These are phyloP conservation scores for Polytrichum commune DNA, from an alignment of 225 moss, liverwort and hornwort genomes.

Conservation along the genomic window DNA sequence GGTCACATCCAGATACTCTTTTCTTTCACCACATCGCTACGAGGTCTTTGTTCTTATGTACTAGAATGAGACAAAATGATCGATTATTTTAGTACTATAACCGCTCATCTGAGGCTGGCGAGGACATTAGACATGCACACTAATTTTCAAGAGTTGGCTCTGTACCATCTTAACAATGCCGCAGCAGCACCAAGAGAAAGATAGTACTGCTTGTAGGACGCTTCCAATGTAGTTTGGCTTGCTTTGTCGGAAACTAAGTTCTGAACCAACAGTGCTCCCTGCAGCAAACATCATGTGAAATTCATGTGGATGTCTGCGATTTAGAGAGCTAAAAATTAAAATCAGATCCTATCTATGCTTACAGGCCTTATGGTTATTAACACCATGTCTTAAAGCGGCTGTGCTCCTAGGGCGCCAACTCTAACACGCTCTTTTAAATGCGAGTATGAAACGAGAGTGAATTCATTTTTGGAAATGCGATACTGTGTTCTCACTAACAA, in stretches of 20 bases:
- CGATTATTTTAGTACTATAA: too few relatives aligned
- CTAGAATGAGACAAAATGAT: not conserved
- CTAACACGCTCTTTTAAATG: too few relatives aligned
- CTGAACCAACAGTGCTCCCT: slow-evolving; percentile 73
- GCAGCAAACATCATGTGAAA: slow-evolving; percentile 27
- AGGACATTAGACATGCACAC: not conserved
- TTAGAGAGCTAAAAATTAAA: too few relatives aligned
- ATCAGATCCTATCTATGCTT: too few relatives aligned
- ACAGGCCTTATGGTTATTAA: too few relatives aligned
- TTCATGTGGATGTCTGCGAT: not conserved
- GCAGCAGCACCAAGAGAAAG: slow-evolving; percentile 91
- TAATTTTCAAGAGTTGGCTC: not conserved
- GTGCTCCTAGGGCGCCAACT: too few relatives aligned
- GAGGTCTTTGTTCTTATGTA: not conserved
- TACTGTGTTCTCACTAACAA: too few relatives aligned
- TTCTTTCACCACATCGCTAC: slow-evolving; percentile 1
- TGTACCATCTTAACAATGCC: slow-evolving; percentile 78
- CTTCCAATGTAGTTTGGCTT: slow-evolving; percentile 56
- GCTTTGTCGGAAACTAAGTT: slow-evolving; percentile 62
- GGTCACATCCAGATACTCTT: too few relatives aligned
- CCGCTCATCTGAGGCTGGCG: not conserved
- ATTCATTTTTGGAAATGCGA: too few relatives aligned
- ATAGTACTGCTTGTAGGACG: slow-evolving; percentile 85
- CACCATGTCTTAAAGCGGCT: too few relatives aligned
- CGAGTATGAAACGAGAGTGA: too few relatives aligned